phyloP scores from a whole-genome alignment of 352 stramenopile genomes.

The Phytophthora hibernalis region DNA sequence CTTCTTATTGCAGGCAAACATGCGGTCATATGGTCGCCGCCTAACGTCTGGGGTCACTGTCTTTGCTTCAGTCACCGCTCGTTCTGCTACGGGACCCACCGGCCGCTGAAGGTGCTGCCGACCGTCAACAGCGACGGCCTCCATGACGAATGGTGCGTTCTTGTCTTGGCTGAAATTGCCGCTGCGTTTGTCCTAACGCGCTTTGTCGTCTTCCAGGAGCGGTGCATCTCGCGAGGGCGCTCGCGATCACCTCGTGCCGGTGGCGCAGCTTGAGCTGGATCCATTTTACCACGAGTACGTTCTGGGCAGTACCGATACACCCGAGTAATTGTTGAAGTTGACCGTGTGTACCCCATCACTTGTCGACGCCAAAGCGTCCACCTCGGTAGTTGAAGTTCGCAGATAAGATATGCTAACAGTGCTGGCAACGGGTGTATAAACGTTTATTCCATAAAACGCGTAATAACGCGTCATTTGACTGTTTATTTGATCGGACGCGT shows the following conservation, averaged over 20 bases:
- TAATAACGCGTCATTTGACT: too few species aligned
- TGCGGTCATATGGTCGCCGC: not conserved
- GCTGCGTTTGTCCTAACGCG: constrained; percentile 2
- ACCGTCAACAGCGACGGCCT: constrained; percentile 74
- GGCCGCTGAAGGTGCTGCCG: constrained; percentile 61
- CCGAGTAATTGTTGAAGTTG: constrained; percentile 12
- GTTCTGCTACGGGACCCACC: constrained; percentile 77
- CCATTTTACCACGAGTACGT: constrained; percentile 43
- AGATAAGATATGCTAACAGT: not conserved
- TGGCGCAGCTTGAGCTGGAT: constrained; percentile 50
- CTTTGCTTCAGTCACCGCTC: constrained; percentile 45
- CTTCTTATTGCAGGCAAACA: not conserved
- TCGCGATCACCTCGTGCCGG: constrained; percentile 37
- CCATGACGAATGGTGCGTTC: constrained; percentile 49
- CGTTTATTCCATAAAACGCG: too few species aligned
- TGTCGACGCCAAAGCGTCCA: constrained; percentile 2
- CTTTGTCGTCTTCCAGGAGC: constrained; percentile 20
- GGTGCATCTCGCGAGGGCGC: constrained; percentile 33
- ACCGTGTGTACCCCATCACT: not conserved
- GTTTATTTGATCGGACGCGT: too few species aligned
- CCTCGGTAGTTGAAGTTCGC: constrained; percentile 1
- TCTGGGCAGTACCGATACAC: not conserved
- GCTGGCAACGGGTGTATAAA: too few species aligned
- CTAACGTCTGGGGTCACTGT: constrained; percentile 10
- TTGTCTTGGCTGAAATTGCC: constrained; percentile 12